phyloP scores from a whole-genome alignment of 352 stramenopile species.

The Globisporangium ultimum region DNA sequence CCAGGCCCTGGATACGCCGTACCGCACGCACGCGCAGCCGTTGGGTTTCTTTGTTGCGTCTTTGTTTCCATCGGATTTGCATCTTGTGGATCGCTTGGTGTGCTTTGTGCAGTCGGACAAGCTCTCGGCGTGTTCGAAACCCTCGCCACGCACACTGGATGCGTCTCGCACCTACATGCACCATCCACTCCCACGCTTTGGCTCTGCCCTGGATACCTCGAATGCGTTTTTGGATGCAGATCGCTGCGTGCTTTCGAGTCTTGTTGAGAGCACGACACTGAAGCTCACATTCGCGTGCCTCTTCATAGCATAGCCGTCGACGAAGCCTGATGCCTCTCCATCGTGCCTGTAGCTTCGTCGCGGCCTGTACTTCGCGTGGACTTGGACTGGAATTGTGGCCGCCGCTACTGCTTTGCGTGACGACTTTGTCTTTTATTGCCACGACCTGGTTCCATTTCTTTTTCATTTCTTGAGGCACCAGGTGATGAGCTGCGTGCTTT shows the following conservation, averaged over 20 bases:
- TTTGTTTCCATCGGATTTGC: constrained; percentile 39
- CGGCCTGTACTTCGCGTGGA: constrained; percentile 26
- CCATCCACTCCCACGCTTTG: constrained; percentile 33
- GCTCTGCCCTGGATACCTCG: constrained; percentile 45
- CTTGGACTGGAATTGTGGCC: background rate
- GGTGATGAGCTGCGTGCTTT: background rate
- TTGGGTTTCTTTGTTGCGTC: constrained; percentile 27
- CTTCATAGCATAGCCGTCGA: constrained; percentile 35
- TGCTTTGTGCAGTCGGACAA: constrained; percentile 37
- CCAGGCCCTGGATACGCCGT: constrained; percentile 35
- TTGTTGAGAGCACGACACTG: constrained; percentile 25
- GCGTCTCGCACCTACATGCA: constrained; percentile 29
- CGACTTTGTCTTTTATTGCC: constrained; percentile 13
- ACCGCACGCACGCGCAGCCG: constrained; percentile 19
- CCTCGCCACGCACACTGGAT: constrained; percentile 64
- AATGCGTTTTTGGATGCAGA: constrained; percentile 58
- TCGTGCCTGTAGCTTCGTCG: constrained; percentile 40
- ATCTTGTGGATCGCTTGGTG: constrained; percentile 48
- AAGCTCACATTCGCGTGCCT: constrained; percentile 25
- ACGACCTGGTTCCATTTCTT: constrained; percentile 20
- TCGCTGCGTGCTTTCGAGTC: constrained; percentile 27
- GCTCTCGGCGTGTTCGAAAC: constrained; percentile 35
- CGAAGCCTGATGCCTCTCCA: constrained; percentile 46
- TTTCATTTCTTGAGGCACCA: constrained; percentile 13
- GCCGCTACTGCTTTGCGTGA: background rate